A percentile compares a stretch with the other conserved stretches of the same genome.
Conservation (phyloP, 1,139 yeast species). For the Taiozyma onychis region DNA sequence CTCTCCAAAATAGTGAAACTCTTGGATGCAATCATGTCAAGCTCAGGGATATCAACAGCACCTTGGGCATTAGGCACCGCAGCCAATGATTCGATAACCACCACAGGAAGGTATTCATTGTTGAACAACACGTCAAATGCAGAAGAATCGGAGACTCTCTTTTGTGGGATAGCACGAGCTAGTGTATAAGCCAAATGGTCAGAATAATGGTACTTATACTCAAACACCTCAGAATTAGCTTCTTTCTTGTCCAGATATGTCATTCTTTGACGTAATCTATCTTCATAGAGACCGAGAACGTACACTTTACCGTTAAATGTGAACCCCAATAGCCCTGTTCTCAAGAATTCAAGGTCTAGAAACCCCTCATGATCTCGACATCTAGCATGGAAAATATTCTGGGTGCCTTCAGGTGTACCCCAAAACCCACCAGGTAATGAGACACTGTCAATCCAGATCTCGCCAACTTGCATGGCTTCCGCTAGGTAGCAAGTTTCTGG, state of each 20-base stretch:
- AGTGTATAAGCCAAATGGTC: constrained; percentile 68
- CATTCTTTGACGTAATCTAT: constrained; percentile 73
- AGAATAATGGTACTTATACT: constrained; percentile 68
- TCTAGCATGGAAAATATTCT: constrained; percentile 73
- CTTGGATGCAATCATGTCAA: constrained; percentile 71
- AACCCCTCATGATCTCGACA: constrained; percentile 67
- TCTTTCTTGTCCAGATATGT: constrained; percentile 55
- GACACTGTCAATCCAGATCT: constrained; percentile 93
- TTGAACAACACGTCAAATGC: constrained; percentile 86
- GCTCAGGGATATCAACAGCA: constrained; percentile 44
- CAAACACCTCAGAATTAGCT: constrained; percentile 16
- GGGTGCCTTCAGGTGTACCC: constrained; percentile 66
- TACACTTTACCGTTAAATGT: constrained; percentile 81
- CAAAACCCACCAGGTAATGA: constrained; percentile 86
- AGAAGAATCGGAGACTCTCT: constrained; percentile 83
- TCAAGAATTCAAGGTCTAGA: constrained; percentile 69
- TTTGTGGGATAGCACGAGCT: constrained; percentile 60
- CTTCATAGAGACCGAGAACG: constrained; percentile 86
- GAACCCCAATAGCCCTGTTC: constrained; percentile 91
- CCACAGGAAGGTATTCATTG: constrained; percentile 80
- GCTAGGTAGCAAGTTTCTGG: constrained; percentile 78
- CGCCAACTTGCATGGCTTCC: constrained; percentile 81
- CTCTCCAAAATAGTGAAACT: constrained; percentile 66
- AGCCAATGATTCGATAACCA: constrained; percentile 79
- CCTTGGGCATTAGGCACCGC: constrained; percentile 38